Base-by-base conservation (phyloP, 176 grass and related monocot species). In the Carex littledalei region DNA sequence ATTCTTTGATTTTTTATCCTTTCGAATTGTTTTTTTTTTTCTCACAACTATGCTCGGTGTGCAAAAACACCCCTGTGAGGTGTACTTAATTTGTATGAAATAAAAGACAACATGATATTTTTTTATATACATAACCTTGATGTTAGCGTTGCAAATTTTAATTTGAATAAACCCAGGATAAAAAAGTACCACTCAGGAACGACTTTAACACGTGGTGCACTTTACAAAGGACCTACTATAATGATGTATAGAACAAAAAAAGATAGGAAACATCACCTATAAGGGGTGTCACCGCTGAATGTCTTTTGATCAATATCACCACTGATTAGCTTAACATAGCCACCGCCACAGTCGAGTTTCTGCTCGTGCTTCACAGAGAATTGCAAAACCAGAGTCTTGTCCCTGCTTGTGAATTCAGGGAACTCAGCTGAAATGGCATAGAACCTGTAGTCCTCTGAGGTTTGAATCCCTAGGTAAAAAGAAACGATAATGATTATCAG, bases 311-410 rank as follows among this genome's bases (percentile, higher is more conserved):
- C 93, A 53, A 95, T 37, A 77, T 95, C 93, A 81, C 88, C 88
- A 26, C 88, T 92, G 57, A 99, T 88, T 74, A 99, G 70, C 71
- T 99, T 99, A 7, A 99, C 87, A 16, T 99, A 99, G 5, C 93
- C 93, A 87, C 96, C 96, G 20, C 93, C 96, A 0, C 96, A 99
- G 81, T 95, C 96, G 16, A 99, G 90, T 55, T 99, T 99, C 80
- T 99, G 96, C 80, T 99, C 96, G 13, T 95, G 96, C 85, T 99
- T 99, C 34, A 92, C 93, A 22, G 96, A 88, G 79, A 99, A 99
- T 59, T 99, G 96, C 52, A 99, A 83, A 86, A 99, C 96, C 5
- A 99, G 56, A 43, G 90, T 92, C 86, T 94, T 95, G 0, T 92
- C 96, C 89, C 90, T 99, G 93, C 89, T 98, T 81, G 84, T 93